Evolutionary conservation across 306 rosid genomes (phyloP), one percentile per base, ranked within the genome.

Genomic region (Calophaca sinica): DNA sequence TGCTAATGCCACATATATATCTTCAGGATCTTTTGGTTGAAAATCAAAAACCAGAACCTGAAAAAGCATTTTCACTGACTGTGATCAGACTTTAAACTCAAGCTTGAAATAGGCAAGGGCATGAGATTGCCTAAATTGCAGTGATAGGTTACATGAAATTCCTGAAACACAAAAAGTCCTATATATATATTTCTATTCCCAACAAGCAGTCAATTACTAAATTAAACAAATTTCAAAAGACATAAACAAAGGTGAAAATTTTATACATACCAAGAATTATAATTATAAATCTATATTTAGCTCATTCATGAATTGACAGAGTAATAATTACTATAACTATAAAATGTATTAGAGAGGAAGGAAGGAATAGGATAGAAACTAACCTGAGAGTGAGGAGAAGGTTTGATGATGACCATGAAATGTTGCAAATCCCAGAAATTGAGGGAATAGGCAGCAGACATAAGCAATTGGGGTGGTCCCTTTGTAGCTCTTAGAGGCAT

Each of bases 1-100:
- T 45, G 87, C 90, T 62, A 94, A 84, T 39, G 97, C 97, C 62
- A 77, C 87, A 63, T 50, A 86, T 83, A 91, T 63, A 77, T 88
- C 89, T 80, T 91, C 93, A 55, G 98, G 97, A 84, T 91, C 96
- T 85, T 85, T 78, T n/a, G 98, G 98, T 76, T 91, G 98, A 81
- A 94, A 94, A 87, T 91, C 98, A 87, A 83, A 94, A 68, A 91
- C 96, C 82, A 90, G 38, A 20, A 85, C 88, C 98, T 94, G 88
- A 62, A 82, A 66, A 78, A 70, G 7, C 46, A 79, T 42, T 44
- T 31, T 55, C 52, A 20, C 8, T 29, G 32, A 20, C 8, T 29
- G 32, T 38, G 42, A 80, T 44, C 20, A 33, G 45, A 72, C 75
- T 45, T 46, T 14, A 59, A 80, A 69, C 13, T 41, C 62, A 53